Percentiles rank a stretch among this genome's conserved stretches.
Conservation (phyloP, 192 early-diverging fungal genomes). For the Mortierella antarctica region DNA sequence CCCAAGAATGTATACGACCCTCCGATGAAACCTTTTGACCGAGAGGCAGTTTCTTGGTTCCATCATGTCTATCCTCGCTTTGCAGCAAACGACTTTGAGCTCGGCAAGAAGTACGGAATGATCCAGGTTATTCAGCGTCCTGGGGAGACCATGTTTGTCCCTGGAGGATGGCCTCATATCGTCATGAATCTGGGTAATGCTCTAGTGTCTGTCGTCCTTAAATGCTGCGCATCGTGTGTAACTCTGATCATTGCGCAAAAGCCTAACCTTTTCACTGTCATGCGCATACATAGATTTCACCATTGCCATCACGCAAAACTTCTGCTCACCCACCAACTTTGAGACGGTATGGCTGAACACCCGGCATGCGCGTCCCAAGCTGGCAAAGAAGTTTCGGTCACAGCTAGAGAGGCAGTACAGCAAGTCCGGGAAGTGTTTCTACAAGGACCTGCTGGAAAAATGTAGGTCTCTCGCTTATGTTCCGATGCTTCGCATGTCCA, state of each 20-base stretch:
- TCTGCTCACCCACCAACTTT: slow-evolving; percentile 72
- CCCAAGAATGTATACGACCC: slow-evolving; percentile 69
- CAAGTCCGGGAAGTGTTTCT: slow-evolving; percentile 48
- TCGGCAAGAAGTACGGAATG: slow-evolving; percentile 74
- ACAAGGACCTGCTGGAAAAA: slow-evolving; percentile 50
- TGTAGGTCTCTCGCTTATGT: slow-evolving; percentile 55
- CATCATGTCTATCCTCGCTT: slow-evolving; percentile 66
- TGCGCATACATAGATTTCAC: slow-evolving; percentile 64
- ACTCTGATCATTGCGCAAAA: too few relatives aligned
- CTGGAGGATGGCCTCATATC: slow-evolving; percentile 83
- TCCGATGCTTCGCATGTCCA: slow-evolving; percentile 56
- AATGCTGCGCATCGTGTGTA: too few relatives aligned
- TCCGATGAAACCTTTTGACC: slow-evolving; percentile 67
- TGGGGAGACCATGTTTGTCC: slow-evolving; percentile 85
- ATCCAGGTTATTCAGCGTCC: slow-evolving; percentile 76
- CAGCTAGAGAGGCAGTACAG: slow-evolving; percentile 52
- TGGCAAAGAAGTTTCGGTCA: slow-evolving; percentile 58
- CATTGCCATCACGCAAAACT: slow-evolving; percentile 86
- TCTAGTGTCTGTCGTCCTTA: too few relatives aligned
- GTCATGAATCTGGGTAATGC: slow-evolving; percentile 78
- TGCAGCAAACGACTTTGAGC: slow-evolving; percentile 52
- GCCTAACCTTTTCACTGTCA: too few relatives aligned
- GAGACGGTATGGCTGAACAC: slow-evolving; percentile 77
- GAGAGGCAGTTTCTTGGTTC: slow-evolving; percentile 84
- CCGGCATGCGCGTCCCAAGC: slow-evolving; percentile 63